Base-by-base conservation (phyloP, 345 rosid species). In the Erodium maritimum region DNA sequence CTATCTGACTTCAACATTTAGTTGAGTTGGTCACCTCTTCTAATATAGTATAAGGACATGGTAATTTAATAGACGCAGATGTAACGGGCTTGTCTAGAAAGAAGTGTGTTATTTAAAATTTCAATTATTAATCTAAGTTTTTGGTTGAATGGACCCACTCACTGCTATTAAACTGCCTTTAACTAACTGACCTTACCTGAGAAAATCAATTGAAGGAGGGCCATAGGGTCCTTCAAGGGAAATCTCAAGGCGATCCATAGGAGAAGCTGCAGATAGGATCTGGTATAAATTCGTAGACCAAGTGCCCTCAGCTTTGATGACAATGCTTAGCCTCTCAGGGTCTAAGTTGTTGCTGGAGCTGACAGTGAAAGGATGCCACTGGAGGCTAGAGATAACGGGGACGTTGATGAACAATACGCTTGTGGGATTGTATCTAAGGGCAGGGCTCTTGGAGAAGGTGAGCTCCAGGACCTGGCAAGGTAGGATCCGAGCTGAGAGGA, bases 171-270 rank as follows among this genome's bases (percentile, higher is more conserved):
- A n/a, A n/a, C n/a, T n/a, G n/a, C n/a, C n/a, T n/a, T n/a, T 25
- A 21, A 21, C 3, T 16, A 45, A 5, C 10, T 9, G 53, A 10
- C n/a, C n/a, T 42, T 42, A 71, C 81, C 87, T 80, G 48, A 72
- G 70, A 64, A 83, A 71, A 54, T 76, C 59, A 53, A 77, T 63
- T 50, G 84, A 71, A 45, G 67, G 69, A 59, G 90, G 94, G 20
- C 90, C 90, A 69, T 83, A 83, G 23, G 94, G 90, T 34, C 94
- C 90, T 77, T 83, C 90, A 60, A 82, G 78, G 8, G 95, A 77
- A 37, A 84, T 77, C 53, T 80, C 66, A 11, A 86, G 80, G 69
- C 70, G 79, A 56, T 71, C 79, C 0, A 68, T 0, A 11, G 81
- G 60, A 52, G 80, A 78, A 64, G 77, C 64, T 12, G 80, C 66